These are phyloP conservation scores for Diaporthe helianthi DNA, from an alignment of 2,329 filamentous ascomycete species.

Conservation along the genomic window DNA sequence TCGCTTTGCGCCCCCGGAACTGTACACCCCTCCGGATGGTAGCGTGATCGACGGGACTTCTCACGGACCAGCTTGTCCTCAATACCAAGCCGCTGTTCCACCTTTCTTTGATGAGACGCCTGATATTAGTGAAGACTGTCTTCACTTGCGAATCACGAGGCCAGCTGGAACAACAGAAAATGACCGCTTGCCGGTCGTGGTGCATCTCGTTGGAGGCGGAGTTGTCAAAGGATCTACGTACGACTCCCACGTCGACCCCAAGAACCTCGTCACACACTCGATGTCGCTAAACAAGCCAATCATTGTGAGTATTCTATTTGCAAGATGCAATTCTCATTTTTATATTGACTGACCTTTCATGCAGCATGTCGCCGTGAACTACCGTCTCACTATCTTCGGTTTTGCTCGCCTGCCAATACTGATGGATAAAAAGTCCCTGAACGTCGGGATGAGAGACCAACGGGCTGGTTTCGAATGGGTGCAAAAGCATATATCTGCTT, in stretches of 20 bases:
- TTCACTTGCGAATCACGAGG: conserved; percentile 40
- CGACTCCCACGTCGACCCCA: conserved; percentile 39
- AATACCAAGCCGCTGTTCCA: conserved; percentile 38
- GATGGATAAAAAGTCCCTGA: conserved; percentile 40
- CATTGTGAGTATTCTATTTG: conserved; percentile 26
- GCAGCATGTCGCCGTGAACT: conserved; percentile 37
- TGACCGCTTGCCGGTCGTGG: conserved; percentile 40
- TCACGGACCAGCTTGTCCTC: conserved; percentile 41
- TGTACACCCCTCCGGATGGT: conserved; percentile 37
- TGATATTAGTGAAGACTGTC: conserved; percentile 40
- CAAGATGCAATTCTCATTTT: neutral
- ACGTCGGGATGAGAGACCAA: conserved; percentile 41
- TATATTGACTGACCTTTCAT: neutral
- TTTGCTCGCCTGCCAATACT: conserved; percentile 40
- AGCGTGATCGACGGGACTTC: conserved; percentile 38
- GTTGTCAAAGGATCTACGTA: conserved; percentile 41
- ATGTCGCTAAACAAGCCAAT: conserved; percentile 37
- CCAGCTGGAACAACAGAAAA: conserved; percentile 35
- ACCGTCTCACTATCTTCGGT: conserved; percentile 43
- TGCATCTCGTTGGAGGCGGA: conserved; percentile 39
- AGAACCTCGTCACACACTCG: conserved; percentile 37
- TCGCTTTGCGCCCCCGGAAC: conserved; percentile 41
- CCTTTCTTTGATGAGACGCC: conserved; percentile 39
- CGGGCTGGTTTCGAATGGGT: conserved; percentile 41
- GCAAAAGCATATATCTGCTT: conserved; percentile 40